Conservation (phyloP, 768 basidiomycete species). For the Gautieria morchelliformis region DNA sequence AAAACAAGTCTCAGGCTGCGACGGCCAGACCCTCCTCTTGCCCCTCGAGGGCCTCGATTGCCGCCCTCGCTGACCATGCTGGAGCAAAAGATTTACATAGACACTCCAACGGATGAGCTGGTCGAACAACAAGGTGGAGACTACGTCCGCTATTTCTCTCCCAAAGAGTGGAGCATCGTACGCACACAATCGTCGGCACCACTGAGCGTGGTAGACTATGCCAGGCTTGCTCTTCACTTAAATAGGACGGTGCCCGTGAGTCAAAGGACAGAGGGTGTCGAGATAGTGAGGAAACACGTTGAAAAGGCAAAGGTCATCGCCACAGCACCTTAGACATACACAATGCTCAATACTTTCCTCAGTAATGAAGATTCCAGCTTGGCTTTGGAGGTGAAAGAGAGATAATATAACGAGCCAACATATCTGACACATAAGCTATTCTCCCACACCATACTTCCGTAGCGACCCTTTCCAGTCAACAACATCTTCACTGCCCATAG, state of each 20-base stretch:
- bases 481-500: constrained; percentile 74
- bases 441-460: constrained; percentile 57
- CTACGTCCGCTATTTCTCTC: background rate
- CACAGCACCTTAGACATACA: background rate
- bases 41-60: background rate
- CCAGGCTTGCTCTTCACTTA: background rate
- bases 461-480: constrained; percentile 56
- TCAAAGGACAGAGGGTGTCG: background rate
- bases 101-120: background rate
- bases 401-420: background rate
- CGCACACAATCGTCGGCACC: background rate
- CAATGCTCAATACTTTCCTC: background rate
- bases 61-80: background rate
- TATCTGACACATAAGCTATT: background rate
- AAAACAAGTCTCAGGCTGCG: background rate
- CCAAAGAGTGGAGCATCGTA: background rate
- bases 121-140: background rate
- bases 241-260: background rate
- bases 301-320: background rate
- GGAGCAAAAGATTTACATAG: background rate
- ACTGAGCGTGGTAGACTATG: background rate
- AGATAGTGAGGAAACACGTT: background rate
- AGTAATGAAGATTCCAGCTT: background rate
- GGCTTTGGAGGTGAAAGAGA: background rate
- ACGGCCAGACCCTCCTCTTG: background rate